Evolutionary conservation across 768 basidiomycete species (phyloP).

Genomic region (Kwoniella dejecticola): DNA sequence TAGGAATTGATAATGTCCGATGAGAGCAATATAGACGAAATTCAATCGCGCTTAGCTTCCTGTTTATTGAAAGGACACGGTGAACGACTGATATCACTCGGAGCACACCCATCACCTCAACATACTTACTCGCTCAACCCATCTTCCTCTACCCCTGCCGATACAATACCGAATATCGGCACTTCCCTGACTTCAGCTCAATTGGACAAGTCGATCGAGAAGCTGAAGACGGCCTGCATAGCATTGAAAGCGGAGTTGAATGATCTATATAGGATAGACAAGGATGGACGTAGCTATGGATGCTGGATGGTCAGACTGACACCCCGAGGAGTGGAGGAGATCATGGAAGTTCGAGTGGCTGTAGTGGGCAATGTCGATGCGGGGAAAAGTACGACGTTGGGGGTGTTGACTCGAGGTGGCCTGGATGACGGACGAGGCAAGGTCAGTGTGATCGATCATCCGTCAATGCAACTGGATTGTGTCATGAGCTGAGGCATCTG

Average conservation of each 20-base stretch:
- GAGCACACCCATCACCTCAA: constrained; percentile 43
- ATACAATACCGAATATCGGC: constrained; percentile 21
- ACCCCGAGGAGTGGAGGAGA: constrained; percentile 51
- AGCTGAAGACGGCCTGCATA: constrained; percentile 30
- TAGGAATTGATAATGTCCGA: constrained; percentile 31
- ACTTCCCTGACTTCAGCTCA: constrained; percentile 21
- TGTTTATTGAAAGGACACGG: constrained; percentile 45
- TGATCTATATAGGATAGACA: constrained; percentile 44
- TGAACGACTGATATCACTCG: constrained; percentile 53
- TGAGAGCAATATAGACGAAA: constrained; percentile 24
- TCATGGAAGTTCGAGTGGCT: constrained; percentile 82
- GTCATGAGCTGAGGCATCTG: constrained; percentile 59
- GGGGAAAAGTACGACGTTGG: constrained; percentile 91
- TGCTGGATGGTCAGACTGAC: constrained; percentile 47
- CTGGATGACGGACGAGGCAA: constrained; percentile 46
- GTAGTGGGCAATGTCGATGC: constrained; percentile 86
- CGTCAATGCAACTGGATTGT: not conserved
- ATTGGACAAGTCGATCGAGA: constrained; percentile 35
- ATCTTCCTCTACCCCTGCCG: too few relatives aligned
- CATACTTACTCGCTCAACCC: constrained; percentile 39
- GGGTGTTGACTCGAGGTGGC: constrained; percentile 88
- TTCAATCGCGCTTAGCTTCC: constrained; percentile 28
- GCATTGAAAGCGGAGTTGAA: constrained; percentile 44
- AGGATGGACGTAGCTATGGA: constrained; percentile 33
- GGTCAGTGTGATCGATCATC: constrained; percentile 22